Evolutionary conservation across 768 basidiomycete species (phyloP).

Genomic region (Russula griseocarnosa): DNA sequence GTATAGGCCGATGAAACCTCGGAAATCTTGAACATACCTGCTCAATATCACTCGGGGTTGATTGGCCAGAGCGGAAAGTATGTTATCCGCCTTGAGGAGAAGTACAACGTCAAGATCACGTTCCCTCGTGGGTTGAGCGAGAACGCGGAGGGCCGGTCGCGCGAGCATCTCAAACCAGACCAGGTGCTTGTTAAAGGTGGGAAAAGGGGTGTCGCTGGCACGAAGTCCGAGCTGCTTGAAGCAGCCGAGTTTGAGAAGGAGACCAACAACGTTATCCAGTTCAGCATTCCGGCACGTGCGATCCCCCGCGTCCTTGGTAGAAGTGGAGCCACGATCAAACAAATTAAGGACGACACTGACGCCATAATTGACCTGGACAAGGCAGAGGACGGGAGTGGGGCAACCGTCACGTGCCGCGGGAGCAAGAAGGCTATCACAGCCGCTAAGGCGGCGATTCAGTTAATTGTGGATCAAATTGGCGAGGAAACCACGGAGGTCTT

Average conservation of each 20-base stretch:
- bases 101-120: slow-evolving; percentile 92
- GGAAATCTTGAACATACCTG: slow-evolving; percentile 80
- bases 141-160: slow-evolving; percentile 58
- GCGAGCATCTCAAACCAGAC: slow-evolving; percentile 77
- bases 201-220: slow-evolving; percentile 87
- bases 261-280: slow-evolving; percentile 70
- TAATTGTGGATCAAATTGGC: slow-evolving; percentile 75
- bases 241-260: slow-evolving; percentile 95
- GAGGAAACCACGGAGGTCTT: slow-evolving; percentile 72
- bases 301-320: slow-evolving; percentile 91
- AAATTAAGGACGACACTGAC: slow-evolving; percentile 89
- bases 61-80: slow-evolving; percentile 95
- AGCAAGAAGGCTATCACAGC: slow-evolving; percentile 80
- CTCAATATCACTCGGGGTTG: slow-evolving; percentile 84
- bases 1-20: slow-evolving; percentile 88
- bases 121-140: slow-evolving; percentile 82
- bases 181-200: slow-evolving; percentile 95
- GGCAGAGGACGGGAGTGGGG: slow-evolving; percentile 48
- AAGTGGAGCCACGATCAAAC: slow-evolving; percentile 84
- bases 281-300: slow-evolving; percentile 80
- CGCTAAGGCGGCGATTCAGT: slow-evolving; percentile 82
- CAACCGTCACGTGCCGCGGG: slow-evolving; percentile 76
- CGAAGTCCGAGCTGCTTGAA: slow-evolving; percentile 89
- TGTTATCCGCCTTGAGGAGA: slow-evolving; percentile 91
- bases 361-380: slow-evolving; percentile 92